These are phyloP conservation scores for Coemansia sp. DNA, from an alignment of 192 early-diverging fungal species.

Conservation along the genomic window DNA sequence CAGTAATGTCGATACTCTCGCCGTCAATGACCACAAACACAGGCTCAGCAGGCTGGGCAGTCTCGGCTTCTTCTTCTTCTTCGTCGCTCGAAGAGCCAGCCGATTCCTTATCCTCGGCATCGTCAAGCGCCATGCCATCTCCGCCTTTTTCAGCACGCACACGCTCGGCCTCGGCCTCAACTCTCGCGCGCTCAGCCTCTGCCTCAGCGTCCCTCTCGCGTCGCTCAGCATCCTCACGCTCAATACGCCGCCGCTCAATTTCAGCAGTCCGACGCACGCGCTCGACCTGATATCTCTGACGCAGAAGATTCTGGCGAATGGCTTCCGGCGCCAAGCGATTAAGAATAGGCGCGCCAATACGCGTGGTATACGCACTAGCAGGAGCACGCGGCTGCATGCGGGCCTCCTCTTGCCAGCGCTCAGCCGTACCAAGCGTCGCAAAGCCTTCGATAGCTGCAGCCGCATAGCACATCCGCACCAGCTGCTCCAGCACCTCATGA, in stretches of 20 bases:
- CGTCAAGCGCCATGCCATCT: constrained; percentile 7
- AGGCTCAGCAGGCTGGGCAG: constrained; percentile 2
- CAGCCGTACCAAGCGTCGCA: constrained; percentile 64
- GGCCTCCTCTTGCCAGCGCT: constrained; percentile 88
- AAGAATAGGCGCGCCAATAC: constrained; percentile 62
- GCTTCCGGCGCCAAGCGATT: constrained; percentile 76
- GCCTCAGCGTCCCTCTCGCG: constrained; percentile 58
- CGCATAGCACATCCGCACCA: constrained; percentile 33
- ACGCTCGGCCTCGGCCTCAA: constrained; percentile 1
- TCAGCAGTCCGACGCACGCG: constrained; percentile 34
- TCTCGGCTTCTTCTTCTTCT: not conserved
- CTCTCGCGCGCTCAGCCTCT: constrained; percentile 23
- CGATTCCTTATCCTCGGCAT: not conserved
- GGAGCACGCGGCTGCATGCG: constrained; percentile 71
- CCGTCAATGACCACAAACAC: constrained; percentile 75
- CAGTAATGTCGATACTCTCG: constrained; percentile 81
- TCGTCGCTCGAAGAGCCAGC: not conserved
- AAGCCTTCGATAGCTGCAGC: constrained; percentile 65
- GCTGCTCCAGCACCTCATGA: constrained; percentile 27
- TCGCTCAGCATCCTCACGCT: constrained; percentile 52
- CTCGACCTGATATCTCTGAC: constrained; percentile 45
- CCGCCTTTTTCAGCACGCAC: not conserved
- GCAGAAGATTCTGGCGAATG: constrained; percentile 57
- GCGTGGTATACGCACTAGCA: constrained; percentile 60
- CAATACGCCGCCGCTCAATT: constrained; percentile 40